Evolutionary conservation across 306 rosid genomes (phyloP), one percentile per base, ranked within the genome.

Genomic region (Fragaria vesca): DNA sequence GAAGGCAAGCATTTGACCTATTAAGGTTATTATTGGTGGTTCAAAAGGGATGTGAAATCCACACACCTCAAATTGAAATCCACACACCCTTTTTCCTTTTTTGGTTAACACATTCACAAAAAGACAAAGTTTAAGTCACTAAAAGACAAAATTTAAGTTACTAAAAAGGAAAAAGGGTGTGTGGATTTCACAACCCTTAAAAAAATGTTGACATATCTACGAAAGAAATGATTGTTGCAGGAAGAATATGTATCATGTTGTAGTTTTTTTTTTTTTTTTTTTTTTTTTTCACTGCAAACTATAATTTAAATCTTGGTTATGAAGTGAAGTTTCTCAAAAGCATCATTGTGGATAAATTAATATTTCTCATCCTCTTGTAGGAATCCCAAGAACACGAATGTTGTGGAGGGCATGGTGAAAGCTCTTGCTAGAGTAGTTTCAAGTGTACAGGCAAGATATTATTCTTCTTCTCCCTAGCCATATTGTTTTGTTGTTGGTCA

Each of bases 391-490:
- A 94, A 92, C 80, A 94, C 98, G 74, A 94, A 92, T 87, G 92
- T 94, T 76, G 97, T 92, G 81, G 98, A 92, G 86, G 98, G 95
- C 76, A 91, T 94, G 82, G 95, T 94, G 80, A 94, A 94, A 88
- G 96, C 93, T 84, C 93, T 94, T 57, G 97, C 97, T 70, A 87
- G 98, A 85, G 96, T 94, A 76, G 95, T 94, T 85, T 90, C 97
- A 60, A 90, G 79, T 65, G 85, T 89, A 80, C 98, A 94, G 95
- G 97, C 90, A 85, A 79, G 88, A 74, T 83, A 52, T 81, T 76
- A 48, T 17, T 32, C 66, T 69, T 66, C n/a, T 48, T 17, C 13
- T 51, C 66, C 61, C 21, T 16, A 5, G 42, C 45, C 45, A 54
- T 54, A 73, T 75, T 57, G 45, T 73, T 73, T 65, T 11, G 11